Percentiles rank a stretch among this genome's conserved stretches.
Conservation (phyloP, 371 early-diverging fungal species). For the Actinomortierella ambigua region DNA sequence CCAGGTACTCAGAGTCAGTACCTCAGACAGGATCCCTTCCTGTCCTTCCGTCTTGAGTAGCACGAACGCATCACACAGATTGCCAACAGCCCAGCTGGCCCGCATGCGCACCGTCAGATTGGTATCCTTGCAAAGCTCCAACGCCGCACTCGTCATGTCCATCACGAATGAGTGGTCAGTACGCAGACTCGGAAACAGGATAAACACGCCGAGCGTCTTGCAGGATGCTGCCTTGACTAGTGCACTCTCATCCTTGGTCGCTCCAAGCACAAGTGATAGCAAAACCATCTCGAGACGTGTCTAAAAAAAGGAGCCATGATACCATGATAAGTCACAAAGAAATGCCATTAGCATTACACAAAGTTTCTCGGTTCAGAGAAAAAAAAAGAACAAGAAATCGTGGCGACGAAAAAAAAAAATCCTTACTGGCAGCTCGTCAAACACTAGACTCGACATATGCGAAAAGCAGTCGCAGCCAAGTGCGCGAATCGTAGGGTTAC, state of each 20-base stretch:
- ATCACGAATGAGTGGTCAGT: slow-evolving; percentile 44
- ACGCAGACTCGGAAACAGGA: slow-evolving; percentile 60
- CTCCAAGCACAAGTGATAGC: slow-evolving; percentile 56
- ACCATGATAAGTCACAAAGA: neutral
- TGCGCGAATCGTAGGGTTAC: slow-evolving; percentile 53
- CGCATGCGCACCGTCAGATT: slow-evolving; percentile 65
- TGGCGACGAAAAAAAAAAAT: slow-evolving; percentile 6
- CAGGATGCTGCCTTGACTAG: slow-evolving; percentile 72
- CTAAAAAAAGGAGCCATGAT: slow-evolving; percentile 25
- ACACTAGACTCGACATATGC: slow-evolving; percentile 52
- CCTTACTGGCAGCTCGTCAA: slow-evolving; percentile 53
- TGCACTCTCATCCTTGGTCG: slow-evolving; percentile 58
- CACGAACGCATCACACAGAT: slow-evolving; percentile 71
- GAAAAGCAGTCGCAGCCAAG: slow-evolving; percentile 70
- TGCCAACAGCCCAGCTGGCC: slow-evolving; percentile 81
- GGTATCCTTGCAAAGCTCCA: slow-evolving; percentile 48
- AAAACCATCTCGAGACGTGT: slow-evolving; percentile 51
- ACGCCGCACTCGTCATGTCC: slow-evolving; percentile 30
- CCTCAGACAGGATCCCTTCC: slow-evolving; percentile 26
- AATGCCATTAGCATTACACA: neutral
- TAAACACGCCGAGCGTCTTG: slow-evolving; percentile 69
- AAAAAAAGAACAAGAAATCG: too few relatives aligned
- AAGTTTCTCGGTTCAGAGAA: neutral
- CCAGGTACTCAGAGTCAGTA: slow-evolving; percentile 49
- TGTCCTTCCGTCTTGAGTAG: slow-evolving; percentile 49